phyloP scores from a whole-genome alignment of 2,329 filamentous ascomycete species.

The Tolypocladium capitatum region DNA sequence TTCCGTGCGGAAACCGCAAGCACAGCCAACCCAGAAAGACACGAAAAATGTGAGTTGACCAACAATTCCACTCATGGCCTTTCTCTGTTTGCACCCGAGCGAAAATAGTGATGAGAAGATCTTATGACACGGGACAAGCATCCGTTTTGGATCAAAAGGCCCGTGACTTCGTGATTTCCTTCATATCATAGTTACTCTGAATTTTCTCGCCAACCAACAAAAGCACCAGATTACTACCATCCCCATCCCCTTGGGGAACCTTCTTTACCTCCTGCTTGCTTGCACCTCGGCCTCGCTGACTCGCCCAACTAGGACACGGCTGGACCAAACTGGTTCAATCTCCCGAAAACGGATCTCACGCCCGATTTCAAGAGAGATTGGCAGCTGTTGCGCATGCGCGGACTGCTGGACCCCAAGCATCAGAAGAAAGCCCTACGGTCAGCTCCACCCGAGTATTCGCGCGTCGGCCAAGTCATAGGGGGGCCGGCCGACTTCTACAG shows the following conservation, averaged over 20 bases:
- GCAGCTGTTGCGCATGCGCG: slow-evolving; percentile 79
- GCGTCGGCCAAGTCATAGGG: slow-evolving; percentile 78
- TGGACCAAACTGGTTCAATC: slow-evolving; percentile 73
- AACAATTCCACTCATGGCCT: background rate
- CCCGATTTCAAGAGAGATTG: slow-evolving; percentile 79
- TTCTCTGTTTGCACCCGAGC: background rate
- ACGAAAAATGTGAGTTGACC: background rate
- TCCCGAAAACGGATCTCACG: slow-evolving; percentile 74
- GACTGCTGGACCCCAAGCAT: slow-evolving; percentile 78
- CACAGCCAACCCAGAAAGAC: background rate
- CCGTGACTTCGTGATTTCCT: slow-evolving; percentile 47
- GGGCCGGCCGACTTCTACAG: slow-evolving; percentile 81
- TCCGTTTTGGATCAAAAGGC: slow-evolving; percentile 29
- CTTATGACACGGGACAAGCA: slow-evolving; percentile 23
- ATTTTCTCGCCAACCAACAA: slow-evolving; percentile 1
- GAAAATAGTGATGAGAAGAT: slow-evolving; percentile 25
- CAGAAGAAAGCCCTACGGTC: slow-evolving; percentile 80
- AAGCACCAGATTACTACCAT: background rate
- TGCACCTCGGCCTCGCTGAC: background rate
- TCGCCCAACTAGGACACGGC: slow-evolving; percentile 38
- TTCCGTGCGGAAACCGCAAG: slow-evolving; percentile 6
- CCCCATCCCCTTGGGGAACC: background rate
- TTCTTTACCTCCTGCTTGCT: background rate
- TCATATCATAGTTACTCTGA: slow-evolving; percentile 66
- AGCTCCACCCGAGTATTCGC: slow-evolving; percentile 60